A percentile compares a stretch with the other conserved stretches of the same genome.
Evolutionary conservation across 352 stramenopile species (phyloP).

Genomic region (Phytopythium helicoides): DNA sequence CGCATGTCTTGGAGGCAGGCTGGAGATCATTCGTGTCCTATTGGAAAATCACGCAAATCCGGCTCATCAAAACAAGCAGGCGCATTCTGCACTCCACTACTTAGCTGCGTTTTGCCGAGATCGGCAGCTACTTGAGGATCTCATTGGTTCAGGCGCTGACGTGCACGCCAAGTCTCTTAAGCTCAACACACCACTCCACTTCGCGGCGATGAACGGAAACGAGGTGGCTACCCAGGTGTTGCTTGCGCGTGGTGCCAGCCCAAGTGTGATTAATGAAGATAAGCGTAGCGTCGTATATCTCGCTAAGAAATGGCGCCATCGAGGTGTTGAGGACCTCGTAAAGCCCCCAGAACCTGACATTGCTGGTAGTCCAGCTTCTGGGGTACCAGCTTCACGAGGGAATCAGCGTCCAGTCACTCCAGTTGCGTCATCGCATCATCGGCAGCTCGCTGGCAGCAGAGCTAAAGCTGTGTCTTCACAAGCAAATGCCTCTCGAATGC

Average conservation of each 20-base stretch:
- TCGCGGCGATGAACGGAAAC: slow-evolving; percentile 77
- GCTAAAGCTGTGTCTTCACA: not conserved
- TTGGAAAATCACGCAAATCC: slow-evolving; percentile 49
- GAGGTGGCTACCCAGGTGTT: slow-evolving; percentile 59
- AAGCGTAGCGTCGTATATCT: slow-evolving; percentile 74
- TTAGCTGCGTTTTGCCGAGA: slow-evolving; percentile 63
- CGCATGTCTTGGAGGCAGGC: slow-evolving; percentile 51
- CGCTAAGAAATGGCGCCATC: slow-evolving; percentile 71
- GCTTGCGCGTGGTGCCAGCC: slow-evolving; percentile 51
- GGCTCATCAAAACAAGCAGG: slow-evolving; percentile 67
- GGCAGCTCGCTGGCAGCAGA: not conserved
- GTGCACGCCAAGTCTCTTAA: slow-evolving; percentile 73
- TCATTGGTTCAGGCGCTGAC: slow-evolving; percentile 49
- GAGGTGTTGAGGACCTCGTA: slow-evolving; percentile 52
- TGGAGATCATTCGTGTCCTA: slow-evolving; percentile 47
- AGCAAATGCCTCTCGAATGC: not conserved
- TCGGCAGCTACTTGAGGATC: slow-evolving; percentile 34
- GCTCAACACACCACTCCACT: slow-evolving; percentile 72
- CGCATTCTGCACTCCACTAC: slow-evolving; percentile 62
- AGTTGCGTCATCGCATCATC: not conserved
- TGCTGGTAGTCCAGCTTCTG: no score
- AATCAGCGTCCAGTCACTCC: slow-evolving; percentile 5
- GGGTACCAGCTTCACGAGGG: slow-evolving; percentile 4
- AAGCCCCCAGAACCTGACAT: slow-evolving; percentile 39
- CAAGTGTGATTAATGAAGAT: slow-evolving; percentile 71